Conservation (phyloP, 345 rosid species). For the Turnera subulata region DNA sequence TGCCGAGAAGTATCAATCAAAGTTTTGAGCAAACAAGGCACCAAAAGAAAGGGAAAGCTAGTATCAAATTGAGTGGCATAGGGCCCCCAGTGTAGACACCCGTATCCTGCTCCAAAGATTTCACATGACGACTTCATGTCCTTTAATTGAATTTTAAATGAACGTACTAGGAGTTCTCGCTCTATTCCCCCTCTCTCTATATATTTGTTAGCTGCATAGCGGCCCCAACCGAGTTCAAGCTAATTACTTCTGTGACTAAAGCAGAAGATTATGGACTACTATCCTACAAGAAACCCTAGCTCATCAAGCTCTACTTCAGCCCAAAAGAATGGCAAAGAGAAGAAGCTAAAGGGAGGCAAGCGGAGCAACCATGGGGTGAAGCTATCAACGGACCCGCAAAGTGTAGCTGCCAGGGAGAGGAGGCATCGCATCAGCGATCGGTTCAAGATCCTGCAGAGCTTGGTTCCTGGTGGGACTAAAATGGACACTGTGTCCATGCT, state of each 20-base stretch:
- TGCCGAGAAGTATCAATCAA: not conserved
- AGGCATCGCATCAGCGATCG: constrained; percentile 81
- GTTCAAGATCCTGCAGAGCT: constrained; percentile 76
- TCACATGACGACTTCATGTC: constrained; percentile 29
- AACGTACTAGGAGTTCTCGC: not conserved
- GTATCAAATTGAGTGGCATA: constrained; percentile 20
- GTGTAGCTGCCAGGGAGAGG: constrained; percentile 86
- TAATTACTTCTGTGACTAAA: not conserved
- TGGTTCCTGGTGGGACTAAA: constrained; percentile 83
- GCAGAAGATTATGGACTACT: constrained; percentile 20
- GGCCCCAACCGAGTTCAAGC: constrained; percentile 8
- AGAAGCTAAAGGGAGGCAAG: constrained; percentile 17
- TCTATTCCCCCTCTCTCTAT: constrained; percentile 6
- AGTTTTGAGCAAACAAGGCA: constrained; percentile 9
- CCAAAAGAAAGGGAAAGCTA: constrained; percentile 21
- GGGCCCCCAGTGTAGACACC: constrained; percentile 33
- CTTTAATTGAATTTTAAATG: not conserved
- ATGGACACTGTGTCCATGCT: constrained; percentile 93
- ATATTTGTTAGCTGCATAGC: constrained; percentile 3
- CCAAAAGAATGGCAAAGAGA: constrained; percentile 12
- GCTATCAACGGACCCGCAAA: constrained; percentile 86
- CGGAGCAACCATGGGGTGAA: constrained; percentile 24
- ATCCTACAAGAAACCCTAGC: constrained; percentile 19
- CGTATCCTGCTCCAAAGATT: constrained; percentile 51
- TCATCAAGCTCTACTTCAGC: constrained; percentile 24